Percentiles rank a stretch among this genome's conserved stretches.
Evolutionary conservation across 148 eudicot species (phyloP).

Genomic region (Camellia lanceoleosa): DNA sequence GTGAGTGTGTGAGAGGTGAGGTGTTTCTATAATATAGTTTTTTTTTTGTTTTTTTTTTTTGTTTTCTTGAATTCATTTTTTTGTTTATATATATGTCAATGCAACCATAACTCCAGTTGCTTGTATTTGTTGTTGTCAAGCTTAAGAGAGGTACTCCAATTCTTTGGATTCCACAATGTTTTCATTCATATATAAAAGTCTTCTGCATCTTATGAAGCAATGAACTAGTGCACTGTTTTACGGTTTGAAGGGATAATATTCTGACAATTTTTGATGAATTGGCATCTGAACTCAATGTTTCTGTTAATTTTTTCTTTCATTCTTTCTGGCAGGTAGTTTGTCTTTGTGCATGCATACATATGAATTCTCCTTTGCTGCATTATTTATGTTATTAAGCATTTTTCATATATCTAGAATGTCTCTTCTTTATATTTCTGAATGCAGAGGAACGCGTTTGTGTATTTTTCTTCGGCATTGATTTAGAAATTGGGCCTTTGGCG

Average conservation of each 20-base stretch:
- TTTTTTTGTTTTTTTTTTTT: too few relatives aligned
- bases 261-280: too few relatives aligned
- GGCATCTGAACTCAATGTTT: not conserved
- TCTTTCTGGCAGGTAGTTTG: not conserved
- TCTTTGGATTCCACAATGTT: not conserved
- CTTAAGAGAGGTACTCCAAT: not conserved
- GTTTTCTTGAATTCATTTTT: not conserved
- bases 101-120: conserved; percentile 80
- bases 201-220: not conserved
- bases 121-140: conserved; percentile 29
- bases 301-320: not conserved
- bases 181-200: not conserved
- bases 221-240: not conserved
- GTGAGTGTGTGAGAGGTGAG: conserved; percentile 15
- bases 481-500: too few relatives aligned
- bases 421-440: too few relatives aligned
- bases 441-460: too few relatives aligned
- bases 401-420: too few relatives aligned
- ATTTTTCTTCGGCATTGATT: too few relatives aligned
- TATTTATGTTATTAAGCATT: not conserved
- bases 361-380: not conserved
- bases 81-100: conserved; percentile 20
- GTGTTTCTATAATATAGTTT: not conserved
- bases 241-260: not conserved
- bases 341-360: not conserved